Percentiles rank a stretch among this genome's conserved stretches.
These are phyloP conservation scores for Blepharisma stoltei DNA, from an alignment of 73 alveolate species.

Conservation along the genomic window DNA sequence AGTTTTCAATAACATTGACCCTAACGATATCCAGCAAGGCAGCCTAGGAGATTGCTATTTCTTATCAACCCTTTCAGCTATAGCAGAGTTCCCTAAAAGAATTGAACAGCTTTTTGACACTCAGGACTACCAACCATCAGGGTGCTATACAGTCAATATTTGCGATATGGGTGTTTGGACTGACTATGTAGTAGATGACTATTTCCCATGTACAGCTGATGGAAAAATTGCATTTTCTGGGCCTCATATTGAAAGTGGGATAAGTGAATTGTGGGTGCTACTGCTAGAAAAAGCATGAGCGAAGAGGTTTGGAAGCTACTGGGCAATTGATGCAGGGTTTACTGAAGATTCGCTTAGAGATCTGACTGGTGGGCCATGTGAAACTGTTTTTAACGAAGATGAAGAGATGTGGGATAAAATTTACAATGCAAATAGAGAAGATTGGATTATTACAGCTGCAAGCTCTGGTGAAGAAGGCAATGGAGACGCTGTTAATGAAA, in stretches of 20 bases:
- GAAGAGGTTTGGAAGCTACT: constrained; percentile 75
- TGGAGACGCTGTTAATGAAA: constrained; percentile 53
- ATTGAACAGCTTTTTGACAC: constrained; percentile 57
- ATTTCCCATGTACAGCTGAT: constrained; percentile 70
- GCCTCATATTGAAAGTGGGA: constrained; percentile 65
- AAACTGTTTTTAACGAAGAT: constrained; percentile 76
- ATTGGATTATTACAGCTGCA: constrained; percentile 76
- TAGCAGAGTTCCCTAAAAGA: constrained; percentile 75
- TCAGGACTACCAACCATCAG: constrained; percentile 65
- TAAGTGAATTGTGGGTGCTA: constrained; percentile 78
- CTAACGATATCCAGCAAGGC: constrained; percentile 87
- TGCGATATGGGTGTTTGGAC: constrained; percentile 71
- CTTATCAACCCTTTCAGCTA: constrained; percentile 81
- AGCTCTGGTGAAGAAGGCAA: constrained; percentile 46
- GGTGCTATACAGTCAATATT: constrained; percentile 75
- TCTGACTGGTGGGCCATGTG: constrained; percentile 93
- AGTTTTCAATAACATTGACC: constrained; percentile 42
- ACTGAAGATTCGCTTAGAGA: constrained; percentile 84
- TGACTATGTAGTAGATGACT: constrained; percentile 74
- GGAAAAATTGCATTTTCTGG: constrained; percentile 71
- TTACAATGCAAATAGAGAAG: constrained; percentile 56
- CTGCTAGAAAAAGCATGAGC: constrained; percentile 87
- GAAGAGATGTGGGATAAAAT: constrained; percentile 66
- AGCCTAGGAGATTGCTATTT: constrained; percentile 92
- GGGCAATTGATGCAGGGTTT: constrained; percentile 86